These are phyloP conservation scores for Cornus kousa DNA, from an alignment of 148 eudicot genomes.

Conservation along the genomic window DNA sequence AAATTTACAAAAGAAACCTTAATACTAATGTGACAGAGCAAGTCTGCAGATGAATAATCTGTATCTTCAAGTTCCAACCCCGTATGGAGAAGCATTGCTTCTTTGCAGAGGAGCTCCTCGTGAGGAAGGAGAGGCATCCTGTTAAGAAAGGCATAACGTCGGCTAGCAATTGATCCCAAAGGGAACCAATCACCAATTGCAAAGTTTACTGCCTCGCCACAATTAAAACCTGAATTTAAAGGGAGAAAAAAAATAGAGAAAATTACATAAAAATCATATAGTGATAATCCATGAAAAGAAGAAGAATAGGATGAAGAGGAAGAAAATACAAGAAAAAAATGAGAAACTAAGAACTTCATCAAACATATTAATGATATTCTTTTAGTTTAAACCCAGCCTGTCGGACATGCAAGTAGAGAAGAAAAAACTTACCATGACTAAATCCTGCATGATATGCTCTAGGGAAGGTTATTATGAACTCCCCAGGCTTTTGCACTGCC, in stretches of 20 bases:
- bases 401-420: background rate
- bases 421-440: constrained; percentile 75
- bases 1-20: constrained; percentile 70
- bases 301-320: background rate
- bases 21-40: constrained; percentile 42
- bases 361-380: background rate
- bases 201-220: constrained; percentile 98
- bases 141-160: constrained; percentile 86
- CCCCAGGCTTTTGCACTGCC: constrained; percentile 98
- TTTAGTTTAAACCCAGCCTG: background rate
- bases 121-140: constrained; percentile 88
- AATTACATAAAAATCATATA: background rate
- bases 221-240: constrained; percentile 74
- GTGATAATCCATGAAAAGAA: background rate
- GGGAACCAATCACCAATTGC: constrained; percentile 97
- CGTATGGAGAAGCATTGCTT: constrained; percentile 69
- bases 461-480: constrained; percentile 85
- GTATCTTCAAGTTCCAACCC: constrained; percentile 40
- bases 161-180: constrained; percentile 82
- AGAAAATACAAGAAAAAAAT: background rate
- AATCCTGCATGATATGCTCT: constrained; percentile 99
- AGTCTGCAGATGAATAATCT: constrained; percentile 38
- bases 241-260: background rate
- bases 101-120: constrained; percentile 97
- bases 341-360: background rate